A percentile compares a stretch with the other conserved stretches of the same genome.
Evolutionary conservation across 495 filamentous ascomycete species (phyloP).

Genomic region (Acidiella bohemica): DNA sequence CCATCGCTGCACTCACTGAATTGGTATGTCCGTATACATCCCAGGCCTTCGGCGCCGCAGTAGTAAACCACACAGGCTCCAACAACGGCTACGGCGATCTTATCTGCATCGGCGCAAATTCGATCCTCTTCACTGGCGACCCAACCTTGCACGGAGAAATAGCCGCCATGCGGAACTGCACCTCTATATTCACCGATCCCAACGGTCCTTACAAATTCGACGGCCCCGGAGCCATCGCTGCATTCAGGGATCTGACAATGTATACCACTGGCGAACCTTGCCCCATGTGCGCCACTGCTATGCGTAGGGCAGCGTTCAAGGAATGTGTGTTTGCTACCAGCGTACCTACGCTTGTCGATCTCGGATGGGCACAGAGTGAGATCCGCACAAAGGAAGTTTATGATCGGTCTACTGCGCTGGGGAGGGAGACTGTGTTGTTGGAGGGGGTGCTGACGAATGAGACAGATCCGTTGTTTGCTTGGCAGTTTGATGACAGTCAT

Average conservation of each 20-base stretch:
- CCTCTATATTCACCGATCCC: constrained; percentile 28
- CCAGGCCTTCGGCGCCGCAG: constrained; percentile 38
- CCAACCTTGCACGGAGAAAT: constrained; percentile 42
- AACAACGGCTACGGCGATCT: constrained; percentile 36
- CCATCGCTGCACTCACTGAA: constrained; percentile 32
- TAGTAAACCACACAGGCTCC: constrained; percentile 39
- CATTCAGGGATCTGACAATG: constrained; percentile 35
- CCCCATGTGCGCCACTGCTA: constrained; percentile 45
- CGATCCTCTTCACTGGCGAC: constrained; percentile 31
- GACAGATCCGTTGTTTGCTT: constrained; percentile 39
- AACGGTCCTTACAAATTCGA: constrained; percentile 32
- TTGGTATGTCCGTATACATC: constrained; percentile 35
- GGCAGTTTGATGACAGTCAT: constrained; percentile 36
- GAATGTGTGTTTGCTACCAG: constrained; percentile 43
- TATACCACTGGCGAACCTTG: constrained; percentile 47
- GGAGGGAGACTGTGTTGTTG: constrained; percentile 28
- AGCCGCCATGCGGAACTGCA: constrained; percentile 40
- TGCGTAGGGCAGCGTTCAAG: constrained; percentile 41
- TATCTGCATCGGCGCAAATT: constrained; percentile 36
- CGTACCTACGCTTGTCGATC: constrained; percentile 31
- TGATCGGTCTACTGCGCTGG: constrained; percentile 29
- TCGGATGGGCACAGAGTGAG: constrained; percentile 40
- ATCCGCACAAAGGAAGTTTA: constrained; percentile 37
- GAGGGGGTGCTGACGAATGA: constrained; percentile 35
- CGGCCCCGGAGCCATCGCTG: constrained; percentile 28